These are phyloP conservation scores for Taphrina communis DNA, from an alignment of 1,139 yeast genomes.

Conservation along the genomic window DNA sequence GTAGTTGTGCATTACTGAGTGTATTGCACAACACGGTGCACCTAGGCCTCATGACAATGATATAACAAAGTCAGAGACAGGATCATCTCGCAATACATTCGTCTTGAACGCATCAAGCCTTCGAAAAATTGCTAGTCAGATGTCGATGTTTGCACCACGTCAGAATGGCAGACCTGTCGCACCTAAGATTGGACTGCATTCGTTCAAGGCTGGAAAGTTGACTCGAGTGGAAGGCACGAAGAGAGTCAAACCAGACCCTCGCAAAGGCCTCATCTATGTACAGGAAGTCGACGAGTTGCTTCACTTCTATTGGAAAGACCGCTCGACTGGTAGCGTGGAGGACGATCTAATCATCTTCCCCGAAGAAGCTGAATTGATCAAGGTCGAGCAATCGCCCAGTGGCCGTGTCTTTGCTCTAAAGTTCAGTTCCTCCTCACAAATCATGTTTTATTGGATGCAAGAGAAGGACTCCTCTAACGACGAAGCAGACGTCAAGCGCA, in stretches of 20 bases:
- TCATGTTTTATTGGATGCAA: constrained; percentile 89
- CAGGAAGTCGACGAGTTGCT: constrained; percentile 43
- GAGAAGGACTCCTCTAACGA: constrained; percentile 52
- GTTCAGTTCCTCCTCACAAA: constrained; percentile 82
- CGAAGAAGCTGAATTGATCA: constrained; percentile 88
- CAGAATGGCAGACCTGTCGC: neutral
- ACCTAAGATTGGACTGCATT: constrained; percentile 22
- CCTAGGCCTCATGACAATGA: neutral
- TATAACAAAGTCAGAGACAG: no score
- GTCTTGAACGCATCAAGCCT: no score
- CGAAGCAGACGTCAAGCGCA: constrained; percentile 31
- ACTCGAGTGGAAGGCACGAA: constrained; percentile 49
- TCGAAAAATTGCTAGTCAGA: neutral
- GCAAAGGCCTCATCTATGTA: constrained; percentile 42
- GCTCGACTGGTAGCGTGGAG: constrained; percentile 26
- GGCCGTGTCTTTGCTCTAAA: constrained; percentile 87
- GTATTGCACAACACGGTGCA: neutral
- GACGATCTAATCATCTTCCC: constrained; percentile 79
- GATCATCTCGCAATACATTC: no score
- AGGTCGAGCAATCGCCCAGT: constrained; percentile 62
- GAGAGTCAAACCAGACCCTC: constrained; percentile 42
- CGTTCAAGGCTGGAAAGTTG: constrained; percentile 44
- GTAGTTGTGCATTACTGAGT: neutral
- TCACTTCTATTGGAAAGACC: constrained; percentile 44
- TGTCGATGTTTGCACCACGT: constrained; percentile 20